Evolutionary conservation across 495 filamentous ascomycete genomes (phyloP), one percentile per base, ranked within the genome.

Genomic region (Trichoderma erinaceum): DNA sequence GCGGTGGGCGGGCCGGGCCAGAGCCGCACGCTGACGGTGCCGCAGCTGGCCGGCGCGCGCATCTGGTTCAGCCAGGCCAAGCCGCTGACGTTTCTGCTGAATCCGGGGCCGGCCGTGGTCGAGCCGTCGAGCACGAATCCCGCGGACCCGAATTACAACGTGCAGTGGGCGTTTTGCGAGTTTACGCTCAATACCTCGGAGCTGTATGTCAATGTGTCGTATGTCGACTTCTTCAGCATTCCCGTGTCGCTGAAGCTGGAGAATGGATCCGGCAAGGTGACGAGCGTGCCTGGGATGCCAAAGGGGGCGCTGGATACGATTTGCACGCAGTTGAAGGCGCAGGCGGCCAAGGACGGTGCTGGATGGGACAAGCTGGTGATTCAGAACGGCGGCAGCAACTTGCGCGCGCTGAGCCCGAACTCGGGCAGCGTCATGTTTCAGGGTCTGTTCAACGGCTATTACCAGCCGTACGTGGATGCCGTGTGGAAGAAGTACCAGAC

Each of bases 171-270:
- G 41, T 93, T 93, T 72, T 83, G 80, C 76, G 90, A 93, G 73
- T 90, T 92, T 75, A 93, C 90, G 3, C 89, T 83, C 77, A 90
- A 90, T 75, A 73, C 73, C 63, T 67, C 75, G 23, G 86, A 92
- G 76, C 80, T 92, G 4, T 93, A 89, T 73, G 89, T 85, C 64
- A 93, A 93, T 72, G 89, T 92, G 71, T 84, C 80, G 66, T 89
- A 88, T 70, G 90, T 93, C 48, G 90, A 93, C 77, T 92, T 92
- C 72, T 85, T 90, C 50, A 79, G 80, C 68, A 70, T 91, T 12
- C 89, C 90, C 12, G 85, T 92, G 65, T 82, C 87, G 8, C 78
- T 93, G 48, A 76, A 82, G 38, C 81, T 93, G 7, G 80, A 78
- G 43, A 85, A 83, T 70, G 78, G 80, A 3, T 75, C 80, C 11